Percentiles rank a stretch among this genome's conserved stretches.
Conservation (phyloP, 2,329 filamentous ascomycete genomes). For the Aureobasidium zeae region DNA sequence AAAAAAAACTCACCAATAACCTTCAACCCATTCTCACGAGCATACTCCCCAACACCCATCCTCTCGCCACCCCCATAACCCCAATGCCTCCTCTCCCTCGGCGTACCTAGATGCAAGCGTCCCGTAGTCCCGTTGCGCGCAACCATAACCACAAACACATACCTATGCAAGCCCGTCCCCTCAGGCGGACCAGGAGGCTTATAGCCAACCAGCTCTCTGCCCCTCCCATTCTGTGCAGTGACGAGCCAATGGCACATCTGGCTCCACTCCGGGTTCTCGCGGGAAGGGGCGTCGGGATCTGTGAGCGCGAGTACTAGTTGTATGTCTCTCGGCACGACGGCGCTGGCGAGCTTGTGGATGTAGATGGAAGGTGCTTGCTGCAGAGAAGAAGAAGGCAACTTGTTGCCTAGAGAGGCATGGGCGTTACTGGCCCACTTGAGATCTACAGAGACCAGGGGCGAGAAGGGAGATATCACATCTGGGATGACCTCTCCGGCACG, state of each 20-base stretch:
- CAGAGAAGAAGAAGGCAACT: conserved; percentile 36
- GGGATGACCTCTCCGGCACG: conserved; percentile 24
- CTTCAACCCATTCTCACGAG: conserved; percentile 38
- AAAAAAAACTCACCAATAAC: conserved; percentile 33
- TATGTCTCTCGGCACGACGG: neutral
- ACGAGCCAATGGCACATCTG: conserved; percentile 51
- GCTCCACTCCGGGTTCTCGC: conserved; percentile 44
- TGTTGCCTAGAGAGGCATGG: conserved; percentile 46
- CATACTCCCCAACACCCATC: conserved; percentile 44
- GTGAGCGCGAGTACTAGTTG: conserved; percentile 42
- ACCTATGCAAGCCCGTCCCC: conserved; percentile 49
- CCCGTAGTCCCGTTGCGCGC: conserved; percentile 37
- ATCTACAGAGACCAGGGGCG: conserved; percentile 43
- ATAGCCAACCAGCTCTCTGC: conserved; percentile 40
- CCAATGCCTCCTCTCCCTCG: conserved; percentile 46
- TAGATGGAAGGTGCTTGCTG: conserved; percentile 35
- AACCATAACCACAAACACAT: conserved; percentile 46
- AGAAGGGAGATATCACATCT: conserved; percentile 50
- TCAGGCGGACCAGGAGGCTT: conserved; percentile 46
- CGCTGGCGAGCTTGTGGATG: conserved; percentile 6
- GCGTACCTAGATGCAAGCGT: conserved; percentile 35
- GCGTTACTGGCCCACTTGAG: conserved; percentile 39
- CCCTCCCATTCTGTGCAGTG: conserved; percentile 25
- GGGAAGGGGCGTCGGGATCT: conserved; percentile 50
- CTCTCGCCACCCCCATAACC: conserved; percentile 43